These are phyloP conservation scores for Euphorbia neoarborescens DNA, from an alignment of 441 rosid genomes.

Conservation along the genomic window DNA sequence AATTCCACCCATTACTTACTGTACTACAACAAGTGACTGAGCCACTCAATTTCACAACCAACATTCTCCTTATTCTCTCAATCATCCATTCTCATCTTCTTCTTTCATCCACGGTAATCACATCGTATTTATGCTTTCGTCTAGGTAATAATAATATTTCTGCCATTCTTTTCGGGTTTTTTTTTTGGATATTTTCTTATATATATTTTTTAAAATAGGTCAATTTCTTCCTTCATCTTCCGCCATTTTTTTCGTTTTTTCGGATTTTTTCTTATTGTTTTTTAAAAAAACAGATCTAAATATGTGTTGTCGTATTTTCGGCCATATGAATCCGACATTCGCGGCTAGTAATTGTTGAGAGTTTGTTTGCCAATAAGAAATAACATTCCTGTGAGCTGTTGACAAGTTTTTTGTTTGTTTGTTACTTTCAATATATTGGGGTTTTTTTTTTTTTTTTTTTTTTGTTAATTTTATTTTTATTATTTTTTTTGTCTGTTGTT, in stretches of 20 bases:
- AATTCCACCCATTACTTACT: background rate
- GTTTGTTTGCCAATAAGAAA: background rate
- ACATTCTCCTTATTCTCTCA: background rate
- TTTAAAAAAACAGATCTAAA: background rate
- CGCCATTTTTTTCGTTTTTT: background rate
- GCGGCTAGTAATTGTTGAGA: conserved; percentile 2
- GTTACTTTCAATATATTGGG: background rate
- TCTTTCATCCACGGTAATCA: background rate
- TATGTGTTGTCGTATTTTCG: background rate
- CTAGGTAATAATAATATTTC: too few species aligned
- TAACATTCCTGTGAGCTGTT: background rate
- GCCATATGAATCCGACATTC: conserved; percentile 8
- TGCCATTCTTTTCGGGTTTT: too few species aligned
- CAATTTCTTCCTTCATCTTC: too few species aligned
- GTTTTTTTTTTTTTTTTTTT: background rate
- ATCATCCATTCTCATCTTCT: background rate
- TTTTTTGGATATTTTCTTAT: too few species aligned
- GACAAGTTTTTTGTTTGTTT: background rate
- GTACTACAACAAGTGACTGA: background rate
- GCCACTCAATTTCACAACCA: background rate
- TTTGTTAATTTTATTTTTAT: too few species aligned
- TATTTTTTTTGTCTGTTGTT: background rate
- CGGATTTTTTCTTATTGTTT: background rate
- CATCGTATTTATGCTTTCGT: background rate
- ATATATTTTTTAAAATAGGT: too few species aligned